These are phyloP conservation scores for Vairimorpha apis DNA, from an alignment of 371 early-diverging fungal species.

Conservation along the genomic window DNA sequence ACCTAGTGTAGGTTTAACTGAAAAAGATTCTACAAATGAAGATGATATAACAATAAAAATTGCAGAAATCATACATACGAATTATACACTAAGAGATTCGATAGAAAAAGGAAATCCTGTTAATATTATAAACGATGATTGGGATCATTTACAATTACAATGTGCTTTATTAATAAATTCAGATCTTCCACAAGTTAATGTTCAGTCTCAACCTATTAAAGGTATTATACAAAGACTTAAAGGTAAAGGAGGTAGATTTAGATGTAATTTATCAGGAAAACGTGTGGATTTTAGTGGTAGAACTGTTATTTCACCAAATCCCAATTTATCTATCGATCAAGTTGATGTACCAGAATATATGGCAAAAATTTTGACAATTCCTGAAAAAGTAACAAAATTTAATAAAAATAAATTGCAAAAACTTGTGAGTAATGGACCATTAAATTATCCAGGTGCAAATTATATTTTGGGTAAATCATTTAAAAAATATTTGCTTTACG, in stretches of 20 bases:
- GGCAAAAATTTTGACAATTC: constrained; percentile 88
- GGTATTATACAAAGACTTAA: constrained; percentile 93
- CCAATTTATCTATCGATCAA: constrained; percentile 93
- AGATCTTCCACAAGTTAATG: constrained; percentile 70
- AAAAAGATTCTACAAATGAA: constrained; percentile 75
- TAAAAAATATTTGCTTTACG: constrained; percentile 70
- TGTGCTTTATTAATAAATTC: constrained; percentile 90
- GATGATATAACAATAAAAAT: constrained; percentile 96
- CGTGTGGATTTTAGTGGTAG: constrained; percentile 97
- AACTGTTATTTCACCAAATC: constrained; percentile 98
- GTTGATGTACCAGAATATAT: constrained; percentile 86
- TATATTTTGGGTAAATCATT: constrained; percentile 68
- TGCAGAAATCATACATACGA: constrained; percentile 86
- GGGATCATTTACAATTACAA: constrained; percentile 90
- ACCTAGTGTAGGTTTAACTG: constrained; percentile 87
- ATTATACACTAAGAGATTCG: constrained; percentile 73
- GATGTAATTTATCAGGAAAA: constrained; percentile 97
- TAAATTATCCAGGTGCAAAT: constrained; percentile 86
- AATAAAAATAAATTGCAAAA: constrained; percentile 75
- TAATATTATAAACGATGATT: constrained; percentile 71
- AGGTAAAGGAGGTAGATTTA: constrained; percentile 97
- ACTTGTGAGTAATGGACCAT: constrained; percentile 73
- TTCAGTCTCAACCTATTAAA: constrained; percentile 65
- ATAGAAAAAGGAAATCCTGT: constrained; percentile 74
- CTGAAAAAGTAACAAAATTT: constrained; percentile 79